phyloP scores from a whole-genome alignment of 1,284 basidiomycete species.

The Veloporphyrellus conicus region DNA sequence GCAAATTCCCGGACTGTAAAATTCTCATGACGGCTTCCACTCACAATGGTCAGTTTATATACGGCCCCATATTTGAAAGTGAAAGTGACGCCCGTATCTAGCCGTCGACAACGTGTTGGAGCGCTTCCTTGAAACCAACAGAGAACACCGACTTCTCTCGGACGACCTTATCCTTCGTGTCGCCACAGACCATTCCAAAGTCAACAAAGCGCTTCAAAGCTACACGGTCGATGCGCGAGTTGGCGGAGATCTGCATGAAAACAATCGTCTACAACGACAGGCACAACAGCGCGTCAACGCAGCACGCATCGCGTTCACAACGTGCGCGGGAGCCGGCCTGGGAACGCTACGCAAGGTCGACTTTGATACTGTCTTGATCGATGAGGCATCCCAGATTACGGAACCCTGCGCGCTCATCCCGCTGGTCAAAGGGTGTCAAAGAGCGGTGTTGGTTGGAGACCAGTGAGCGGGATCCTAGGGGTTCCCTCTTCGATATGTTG shows the following conservation, averaged over 20 bases:
- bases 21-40: conserved; percentile 68
- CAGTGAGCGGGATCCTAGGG: conserved; percentile 44
- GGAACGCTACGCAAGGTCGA: conserved; percentile 52
- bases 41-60: conserved; percentile 57
- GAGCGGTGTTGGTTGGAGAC: conserved; percentile 60
- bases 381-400: conserved; percentile 65
- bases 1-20: conserved; percentile 36
- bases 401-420: conserved; percentile 62
- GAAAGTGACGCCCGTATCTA: not conserved
- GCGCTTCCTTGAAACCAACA: conserved; percentile 51
- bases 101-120: conserved; percentile 68
- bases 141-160: conserved; percentile 37
- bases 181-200: conserved; percentile 59
- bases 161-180: conserved; percentile 59
- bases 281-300: conserved; percentile 54
- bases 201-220: conserved; percentile 50
- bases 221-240: conserved; percentile 63
- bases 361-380: conserved; percentile 60
- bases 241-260: conserved; percentile 54
- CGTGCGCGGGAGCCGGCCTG: conserved; percentile 60
- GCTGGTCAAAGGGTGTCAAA: conserved; percentile 55
- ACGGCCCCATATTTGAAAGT: too few species aligned
- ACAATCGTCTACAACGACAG: conserved; percentile 52
- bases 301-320: conserved; percentile 57
- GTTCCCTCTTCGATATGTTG: not conserved